Percentiles rank a stretch among this genome's conserved stretches.
Conservation (phyloP, 2,329 filamentous ascomycete species). For the Emericellopsis atlantica region DNA sequence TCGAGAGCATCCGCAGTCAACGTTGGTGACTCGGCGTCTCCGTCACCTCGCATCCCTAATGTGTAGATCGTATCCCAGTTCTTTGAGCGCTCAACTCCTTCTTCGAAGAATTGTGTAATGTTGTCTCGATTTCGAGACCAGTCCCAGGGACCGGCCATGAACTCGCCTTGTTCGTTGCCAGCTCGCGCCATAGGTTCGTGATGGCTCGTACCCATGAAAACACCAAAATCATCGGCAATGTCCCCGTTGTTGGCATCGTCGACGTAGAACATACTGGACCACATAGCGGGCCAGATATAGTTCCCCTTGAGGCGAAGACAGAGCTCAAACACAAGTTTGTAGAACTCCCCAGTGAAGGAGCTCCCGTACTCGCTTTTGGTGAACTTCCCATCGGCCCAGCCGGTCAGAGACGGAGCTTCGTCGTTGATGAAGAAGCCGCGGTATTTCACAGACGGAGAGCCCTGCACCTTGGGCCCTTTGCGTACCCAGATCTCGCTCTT, state of each 20-base stretch:
- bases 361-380: not conserved
- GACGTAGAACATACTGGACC: slow-evolving; percentile 39
- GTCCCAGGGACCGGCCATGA: slow-evolving; percentile 35
- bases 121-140: slow-evolving; percentile 20
- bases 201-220: slow-evolving; percentile 48
- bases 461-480: slow-evolving; percentile 39
- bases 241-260: slow-evolving; percentile 41
- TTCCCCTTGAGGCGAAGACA: slow-evolving; percentile 42
- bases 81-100: slow-evolving; percentile 1
- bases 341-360: slow-evolving; percentile 27
- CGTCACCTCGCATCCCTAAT: slow-evolving; percentile 57
- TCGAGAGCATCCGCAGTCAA: slow-evolving; percentile 35
- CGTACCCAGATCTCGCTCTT: slow-evolving; percentile 43
- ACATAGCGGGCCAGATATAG: slow-evolving; percentile 52
- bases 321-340: slow-evolving; percentile 46
- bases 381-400: slow-evolving; percentile 35
- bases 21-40: slow-evolving; percentile 50
- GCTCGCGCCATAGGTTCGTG: slow-evolving; percentile 49
- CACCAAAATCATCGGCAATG: slow-evolving; percentile 42
- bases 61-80: slow-evolving; percentile 36
- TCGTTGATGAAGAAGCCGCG: slow-evolving; percentile 61
- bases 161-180: slow-evolving; percentile 26
- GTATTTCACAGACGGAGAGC: slow-evolving; percentile 51
- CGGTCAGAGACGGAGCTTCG: slow-evolving; percentile 53
- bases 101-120: not conserved